Base-by-base conservation (phyloP, 169 alveolate species). In the Plasmodium coatneyi region DNA sequence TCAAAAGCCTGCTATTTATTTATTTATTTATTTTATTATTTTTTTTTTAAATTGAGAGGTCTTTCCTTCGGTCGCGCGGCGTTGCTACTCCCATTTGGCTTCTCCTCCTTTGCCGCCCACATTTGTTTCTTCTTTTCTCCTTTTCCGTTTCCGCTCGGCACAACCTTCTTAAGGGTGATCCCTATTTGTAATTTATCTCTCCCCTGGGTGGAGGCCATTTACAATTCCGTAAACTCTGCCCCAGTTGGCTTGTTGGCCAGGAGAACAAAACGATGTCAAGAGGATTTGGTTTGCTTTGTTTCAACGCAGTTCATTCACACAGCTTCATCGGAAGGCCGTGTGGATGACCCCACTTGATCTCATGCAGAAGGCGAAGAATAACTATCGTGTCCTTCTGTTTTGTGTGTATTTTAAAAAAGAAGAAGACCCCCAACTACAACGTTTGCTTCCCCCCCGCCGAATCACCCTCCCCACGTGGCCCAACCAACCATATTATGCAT, bases 401-500 rank as follows among this genome's bases (percentile, higher is more conserved):
- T n/a, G n/a, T n/a, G n/a, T n/a, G n/a, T n/a, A n/a, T n/a, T n/a
- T n/a, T n/a, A n/a, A n/a, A 43, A 6, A 43, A 43, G 16, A 43
- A 5, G 52, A 43, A 43, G 14, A 1, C 16, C 3, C 52, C 7
- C 10, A 7, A 9, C 1, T 43, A 32, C 5, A 32, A 43, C 52
- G 16, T 43, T 6, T 43, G 52, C 52, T 43, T 43, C 16, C 52
- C 16, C 52, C 7, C 52, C 52, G 52, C 52, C 52, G 3, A 4
- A 56, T n/a, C 9, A 16, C 34, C 22, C 72, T n/a, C 12, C 10
- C 5, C 28, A 56, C 32, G 74, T 60, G 28, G 74, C 34, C 34
- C 3, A 22, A n/a, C 14, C 74, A 60, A 56, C 39, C 54, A 30
- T 54, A 81, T 81, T 81, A 83, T 89, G 94, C 70, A 89, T 89